Conservation (phyloP, 371 early-diverging fungal species). For the Chytridium lagenaria region DNA sequence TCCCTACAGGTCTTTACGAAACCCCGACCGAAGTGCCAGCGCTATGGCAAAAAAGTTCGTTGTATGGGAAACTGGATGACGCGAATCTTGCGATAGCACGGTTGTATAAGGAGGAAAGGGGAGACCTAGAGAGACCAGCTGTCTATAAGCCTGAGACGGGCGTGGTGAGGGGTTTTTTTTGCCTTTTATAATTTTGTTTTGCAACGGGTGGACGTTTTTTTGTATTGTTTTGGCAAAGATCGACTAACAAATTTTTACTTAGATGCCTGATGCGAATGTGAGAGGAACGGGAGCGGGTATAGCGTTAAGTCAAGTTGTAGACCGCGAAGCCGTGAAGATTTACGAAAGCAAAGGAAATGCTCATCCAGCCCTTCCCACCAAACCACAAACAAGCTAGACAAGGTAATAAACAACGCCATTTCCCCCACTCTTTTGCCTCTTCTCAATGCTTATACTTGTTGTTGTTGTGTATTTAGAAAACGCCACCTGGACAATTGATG, state of each 20-base stretch:
- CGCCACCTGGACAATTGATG: no score
- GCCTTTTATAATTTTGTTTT: no score
- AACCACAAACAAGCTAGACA: no score
- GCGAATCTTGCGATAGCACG: constrained; percentile 45
- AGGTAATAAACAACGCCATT: no score
- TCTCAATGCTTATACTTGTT: no score
- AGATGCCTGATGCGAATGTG: neutral
- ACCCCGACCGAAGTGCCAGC: constrained; percentile 35
- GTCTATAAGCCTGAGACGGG: neutral
- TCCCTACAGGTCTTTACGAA: constrained; percentile 36
- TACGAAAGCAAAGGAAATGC: constrained; percentile 7
- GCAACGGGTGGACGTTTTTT: no score
- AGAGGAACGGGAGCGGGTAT: neutral
- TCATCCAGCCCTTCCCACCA: no score
- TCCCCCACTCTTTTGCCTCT: no score
- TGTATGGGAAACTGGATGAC: constrained; percentile 53
- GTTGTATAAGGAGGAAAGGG: constrained; percentile 44
- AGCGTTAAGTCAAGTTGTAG: neutral
- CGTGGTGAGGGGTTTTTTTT: neutral
- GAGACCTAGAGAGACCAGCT: neutral
- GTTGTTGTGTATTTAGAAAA: no score
- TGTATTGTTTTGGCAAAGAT: no score
- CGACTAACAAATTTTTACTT: neutral
- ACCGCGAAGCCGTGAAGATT: neutral
- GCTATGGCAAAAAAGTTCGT: constrained; percentile 52